Percentiles rank a stretch among this genome's conserved stretches.
Evolutionary conservation across 2,329 filamentous ascomycete genomes (phyloP).

Genomic region (Balansia obtecta): DNA sequence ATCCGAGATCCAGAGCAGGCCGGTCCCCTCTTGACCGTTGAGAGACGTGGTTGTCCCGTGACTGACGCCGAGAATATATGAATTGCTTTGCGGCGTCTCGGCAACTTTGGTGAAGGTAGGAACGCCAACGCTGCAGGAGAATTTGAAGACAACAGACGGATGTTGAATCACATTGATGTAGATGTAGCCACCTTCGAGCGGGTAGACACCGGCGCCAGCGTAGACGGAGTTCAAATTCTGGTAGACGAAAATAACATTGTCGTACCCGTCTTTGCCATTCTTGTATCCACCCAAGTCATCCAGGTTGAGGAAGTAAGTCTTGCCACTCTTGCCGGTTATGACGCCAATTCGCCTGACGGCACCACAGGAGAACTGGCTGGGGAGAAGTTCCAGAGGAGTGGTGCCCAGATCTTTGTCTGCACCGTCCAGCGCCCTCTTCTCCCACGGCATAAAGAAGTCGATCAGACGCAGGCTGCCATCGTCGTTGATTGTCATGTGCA

Average conservation of each 20-base stretch:
- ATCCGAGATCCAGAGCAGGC: slow-evolving; percentile 43
- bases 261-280: slow-evolving; percentile 22
- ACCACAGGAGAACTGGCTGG: slow-evolving; percentile 29
- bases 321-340: slow-evolving; percentile 37
- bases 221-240: slow-evolving; percentile 33
- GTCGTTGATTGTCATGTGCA: slow-evolving; percentile 28
- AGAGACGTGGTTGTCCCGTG: slow-evolving; percentile 45
- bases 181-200: slow-evolving; percentile 34
- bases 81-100: slow-evolving; percentile 34
- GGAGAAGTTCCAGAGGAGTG: slow-evolving; percentile 29
- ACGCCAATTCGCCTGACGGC: slow-evolving; percentile 34
- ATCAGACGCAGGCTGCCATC: slow-evolving; percentile 30
- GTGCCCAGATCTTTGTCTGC: slow-evolving; percentile 39
- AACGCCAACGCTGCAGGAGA: slow-evolving; percentile 37
- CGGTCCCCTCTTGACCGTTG: slow-evolving; percentile 39
- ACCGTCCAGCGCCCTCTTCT: slow-evolving; percentile 36
- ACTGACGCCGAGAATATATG: slow-evolving; percentile 40
- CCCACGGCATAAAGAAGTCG: slow-evolving; percentile 43
- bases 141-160: slow-evolving; percentile 44
- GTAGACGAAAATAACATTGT: slow-evolving; percentile 32
- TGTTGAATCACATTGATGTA: slow-evolving; percentile 41
- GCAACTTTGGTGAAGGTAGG: slow-evolving; percentile 42
- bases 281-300: slow-evolving; percentile 28
- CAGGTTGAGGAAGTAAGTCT: slow-evolving; percentile 31
- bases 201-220: slow-evolving; percentile 33